Conservation (phyloP, 164 flowering plant genomes). For the Magnolia kwangsiensis region DNA sequence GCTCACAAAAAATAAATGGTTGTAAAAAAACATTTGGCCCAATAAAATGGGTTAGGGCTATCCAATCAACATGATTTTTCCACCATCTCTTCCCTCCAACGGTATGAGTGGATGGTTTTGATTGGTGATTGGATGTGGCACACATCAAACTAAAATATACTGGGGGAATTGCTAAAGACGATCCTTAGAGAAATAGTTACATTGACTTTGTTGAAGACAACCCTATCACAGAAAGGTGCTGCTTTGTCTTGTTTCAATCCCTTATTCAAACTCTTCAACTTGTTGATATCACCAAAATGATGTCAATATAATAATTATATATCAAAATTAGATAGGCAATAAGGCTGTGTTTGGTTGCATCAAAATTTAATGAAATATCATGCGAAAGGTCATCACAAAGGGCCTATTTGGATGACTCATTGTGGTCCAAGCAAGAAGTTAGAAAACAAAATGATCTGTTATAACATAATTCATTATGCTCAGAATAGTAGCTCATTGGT, state of each 20-base stretch:
- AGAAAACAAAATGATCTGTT: no score
- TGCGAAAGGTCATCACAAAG: no score
- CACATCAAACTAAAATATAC: no score
- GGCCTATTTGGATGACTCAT: no score
- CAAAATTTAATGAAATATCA: conserved; percentile 6
- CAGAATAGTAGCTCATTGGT: no score
- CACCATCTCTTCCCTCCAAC: neutral
- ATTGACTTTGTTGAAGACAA: conserved; percentile 76
- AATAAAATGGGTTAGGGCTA: neutral
- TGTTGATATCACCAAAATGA: conserved; percentile 42
- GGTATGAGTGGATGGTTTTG: neutral
- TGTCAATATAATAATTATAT: neutral
- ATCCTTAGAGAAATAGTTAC: neutral
- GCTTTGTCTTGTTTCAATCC: conserved; percentile 80
- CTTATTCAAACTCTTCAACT: conserved; percentile 64
- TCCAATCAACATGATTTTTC: neutral
- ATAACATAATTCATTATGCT: no score
- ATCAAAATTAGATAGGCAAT: no score
- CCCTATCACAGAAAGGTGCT: conserved; percentile 75
- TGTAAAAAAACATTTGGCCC: no score
- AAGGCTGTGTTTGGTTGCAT: neutral
- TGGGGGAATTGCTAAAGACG: no score
- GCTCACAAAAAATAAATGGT: neutral
- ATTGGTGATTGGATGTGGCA: neutral
- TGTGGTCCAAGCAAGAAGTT: no score